A percentile compares a stretch with the other conserved stretches of the same genome.
These are phyloP conservation scores for Salix koriyanagi DNA, from an alignment of 345 rosid species.

Conservation along the genomic window DNA sequence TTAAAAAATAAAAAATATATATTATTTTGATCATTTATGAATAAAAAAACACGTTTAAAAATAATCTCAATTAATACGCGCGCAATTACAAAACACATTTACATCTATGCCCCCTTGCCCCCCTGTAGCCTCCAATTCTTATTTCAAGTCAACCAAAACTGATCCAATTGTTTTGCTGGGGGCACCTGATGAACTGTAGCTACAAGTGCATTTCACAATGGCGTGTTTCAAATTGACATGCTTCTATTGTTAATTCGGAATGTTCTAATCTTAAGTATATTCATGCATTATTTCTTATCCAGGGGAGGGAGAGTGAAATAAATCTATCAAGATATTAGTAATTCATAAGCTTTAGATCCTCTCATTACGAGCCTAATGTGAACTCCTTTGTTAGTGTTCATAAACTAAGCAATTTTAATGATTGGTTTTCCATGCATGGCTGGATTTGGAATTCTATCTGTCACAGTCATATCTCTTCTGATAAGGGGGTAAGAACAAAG, in stretches of 20 bases:
- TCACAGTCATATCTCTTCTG: too few relatives aligned
- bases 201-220: not conserved
- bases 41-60: too few relatives aligned
- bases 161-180: not conserved
- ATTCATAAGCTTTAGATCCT: not conserved
- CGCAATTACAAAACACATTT: too few relatives aligned
- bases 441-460: too few relatives aligned
- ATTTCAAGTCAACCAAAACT: not conserved
- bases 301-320: not conserved
- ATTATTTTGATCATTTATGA: too few relatives aligned
- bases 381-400: not conserved
- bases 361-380: not conserved
- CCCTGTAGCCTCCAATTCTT: too few relatives aligned
- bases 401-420: not conserved
- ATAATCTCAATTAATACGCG: too few relatives aligned
- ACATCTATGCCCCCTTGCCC: too few relatives aligned
- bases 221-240: not conserved
- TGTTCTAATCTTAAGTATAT: not conserved
- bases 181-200: not conserved
- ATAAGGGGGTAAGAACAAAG: too few relatives aligned
- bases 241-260: not conserved
- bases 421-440: not conserved
- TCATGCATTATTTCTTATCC: not conserved
- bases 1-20: too few relatives aligned
- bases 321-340: not conserved